Conservation (phyloP, 208 protist species). For the Tritrichomonas musculus region DNA sequence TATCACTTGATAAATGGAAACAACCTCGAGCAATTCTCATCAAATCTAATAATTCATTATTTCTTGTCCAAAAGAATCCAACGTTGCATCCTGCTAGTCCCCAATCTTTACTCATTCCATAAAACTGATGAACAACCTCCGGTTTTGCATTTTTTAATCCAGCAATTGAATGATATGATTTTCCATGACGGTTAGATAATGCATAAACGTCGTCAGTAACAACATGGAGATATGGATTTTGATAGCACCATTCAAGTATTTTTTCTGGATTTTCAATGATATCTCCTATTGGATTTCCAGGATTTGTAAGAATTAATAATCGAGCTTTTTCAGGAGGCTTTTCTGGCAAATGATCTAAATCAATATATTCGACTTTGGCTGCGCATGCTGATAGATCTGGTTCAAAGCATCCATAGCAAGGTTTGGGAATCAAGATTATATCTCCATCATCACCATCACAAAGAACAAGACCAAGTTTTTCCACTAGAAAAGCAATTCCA, state of each 20-base stretch:
- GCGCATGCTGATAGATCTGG: not conserved
- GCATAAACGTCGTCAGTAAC: constrained; percentile 20
- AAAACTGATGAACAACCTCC: not conserved
- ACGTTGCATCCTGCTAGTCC: not conserved
- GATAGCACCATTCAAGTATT: not conserved
- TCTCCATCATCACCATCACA: not conserved
- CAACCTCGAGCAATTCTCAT: not conserved
- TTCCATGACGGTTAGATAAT: not conserved
- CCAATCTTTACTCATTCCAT: constrained; percentile 5
- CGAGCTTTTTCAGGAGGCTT: not conserved
- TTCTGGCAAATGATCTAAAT: not conserved
- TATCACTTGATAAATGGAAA: not conserved
- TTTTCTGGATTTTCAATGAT: not conserved
- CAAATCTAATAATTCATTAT: not conserved
- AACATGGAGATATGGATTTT: constrained; percentile 18
- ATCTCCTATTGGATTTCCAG: constrained; percentile 20
- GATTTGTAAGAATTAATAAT: not conserved
- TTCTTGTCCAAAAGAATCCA: constrained; percentile 10
- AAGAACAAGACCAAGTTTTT: not conserved
- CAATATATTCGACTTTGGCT: not conserved
- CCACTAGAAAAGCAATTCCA: constrained; percentile 20
- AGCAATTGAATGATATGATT: not conserved
- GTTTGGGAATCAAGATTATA: not conserved
- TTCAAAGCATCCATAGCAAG: constrained; percentile 17
- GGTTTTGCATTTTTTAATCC: not conserved